phyloP scores from a whole-genome alignment of 2,329 filamentous ascomycete genomes.

The Metarhizium guizhouense region DNA sequence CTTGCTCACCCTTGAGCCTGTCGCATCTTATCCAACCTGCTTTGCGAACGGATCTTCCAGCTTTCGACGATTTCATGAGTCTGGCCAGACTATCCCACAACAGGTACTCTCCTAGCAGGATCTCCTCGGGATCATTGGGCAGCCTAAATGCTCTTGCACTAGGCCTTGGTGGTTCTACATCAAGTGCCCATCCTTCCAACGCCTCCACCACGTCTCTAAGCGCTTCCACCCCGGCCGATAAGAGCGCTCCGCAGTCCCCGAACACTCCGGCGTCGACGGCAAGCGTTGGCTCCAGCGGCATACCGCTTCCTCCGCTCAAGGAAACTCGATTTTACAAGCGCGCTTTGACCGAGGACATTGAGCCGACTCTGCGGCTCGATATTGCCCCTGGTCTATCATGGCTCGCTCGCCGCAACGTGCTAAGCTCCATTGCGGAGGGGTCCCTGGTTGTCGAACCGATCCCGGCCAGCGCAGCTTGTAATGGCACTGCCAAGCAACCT shows the following conservation, averaged over 20 bases:
- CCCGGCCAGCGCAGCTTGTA: conserved; percentile 46
- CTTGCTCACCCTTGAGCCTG: conserved; percentile 61
- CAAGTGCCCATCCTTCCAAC: conserved; percentile 43
- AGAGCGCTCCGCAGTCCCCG: conserved; percentile 49
- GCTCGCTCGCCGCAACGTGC: conserved; percentile 78
- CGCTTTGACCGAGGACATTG: conserved; percentile 79
- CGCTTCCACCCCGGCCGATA: conserved; percentile 36
- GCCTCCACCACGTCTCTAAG: conserved; percentile 52
- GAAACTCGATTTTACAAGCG: conserved; percentile 95
- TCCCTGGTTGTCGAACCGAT: conserved; percentile 85
- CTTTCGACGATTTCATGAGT: conserved; percentile 78
- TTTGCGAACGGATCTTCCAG: conserved; percentile 68
- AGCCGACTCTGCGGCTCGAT: conserved; percentile 86
- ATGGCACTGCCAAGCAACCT: conserved; percentile 36
- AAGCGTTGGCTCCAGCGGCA: conserved; percentile 32
- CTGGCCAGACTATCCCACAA: conserved; percentile 62
- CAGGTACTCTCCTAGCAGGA: conserved; percentile 48
- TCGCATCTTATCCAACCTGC: conserved; percentile 76
- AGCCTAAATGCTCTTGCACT: conserved; percentile 36
- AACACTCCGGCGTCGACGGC: conserved; percentile 45
- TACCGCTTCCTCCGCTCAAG: conserved; percentile 56
- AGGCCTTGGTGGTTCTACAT: conserved; percentile 36
- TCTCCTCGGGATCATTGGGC: conserved; percentile 59
- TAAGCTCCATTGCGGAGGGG: conserved; percentile 76
- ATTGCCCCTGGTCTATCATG: conserved; percentile 85